phyloP scores from a whole-genome alignment of 768 basidiomycete species.

The Kondoa malvinella region DNA sequence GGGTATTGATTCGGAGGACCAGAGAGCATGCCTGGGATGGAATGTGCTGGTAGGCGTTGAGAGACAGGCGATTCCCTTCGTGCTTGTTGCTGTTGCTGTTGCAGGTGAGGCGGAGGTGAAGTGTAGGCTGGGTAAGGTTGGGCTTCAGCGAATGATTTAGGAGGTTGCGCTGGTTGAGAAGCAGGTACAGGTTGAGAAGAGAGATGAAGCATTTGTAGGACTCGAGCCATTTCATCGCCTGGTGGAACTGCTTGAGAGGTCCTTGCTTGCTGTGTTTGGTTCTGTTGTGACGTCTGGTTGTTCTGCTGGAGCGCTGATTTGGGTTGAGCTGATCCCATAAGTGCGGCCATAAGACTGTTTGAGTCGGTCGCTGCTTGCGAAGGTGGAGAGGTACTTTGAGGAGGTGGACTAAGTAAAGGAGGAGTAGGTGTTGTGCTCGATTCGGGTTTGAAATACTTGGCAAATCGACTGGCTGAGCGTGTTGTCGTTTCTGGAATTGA shows the following conservation, averaged over 20 bases:
- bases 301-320: background rate
- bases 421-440: background rate
- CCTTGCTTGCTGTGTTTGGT: background rate
- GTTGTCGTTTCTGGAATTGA: background rate
- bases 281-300: background rate
- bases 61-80: background rate
- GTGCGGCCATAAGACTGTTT: background rate
- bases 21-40: background rate
- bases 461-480: background rate
- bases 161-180: background rate
- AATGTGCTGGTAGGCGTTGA: background rate
- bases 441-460: constrained; percentile 6
- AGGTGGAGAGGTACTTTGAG: background rate
- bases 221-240: constrained; percentile 10
- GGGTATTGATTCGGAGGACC: no score
- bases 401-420: background rate
- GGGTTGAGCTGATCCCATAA: background rate
- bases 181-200: constrained; percentile 7
- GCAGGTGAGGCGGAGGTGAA: background rate
- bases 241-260: background rate
- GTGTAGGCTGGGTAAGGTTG: background rate
- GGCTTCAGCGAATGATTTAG: background rate
- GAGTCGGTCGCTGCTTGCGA: background rate
- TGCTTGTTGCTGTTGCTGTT: constrained; percentile 5
- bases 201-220: constrained; percentile 20